Base-by-base conservation (phyloP, 495 filamentous ascomycete genomes). In the Neurospora sp. region DNA sequence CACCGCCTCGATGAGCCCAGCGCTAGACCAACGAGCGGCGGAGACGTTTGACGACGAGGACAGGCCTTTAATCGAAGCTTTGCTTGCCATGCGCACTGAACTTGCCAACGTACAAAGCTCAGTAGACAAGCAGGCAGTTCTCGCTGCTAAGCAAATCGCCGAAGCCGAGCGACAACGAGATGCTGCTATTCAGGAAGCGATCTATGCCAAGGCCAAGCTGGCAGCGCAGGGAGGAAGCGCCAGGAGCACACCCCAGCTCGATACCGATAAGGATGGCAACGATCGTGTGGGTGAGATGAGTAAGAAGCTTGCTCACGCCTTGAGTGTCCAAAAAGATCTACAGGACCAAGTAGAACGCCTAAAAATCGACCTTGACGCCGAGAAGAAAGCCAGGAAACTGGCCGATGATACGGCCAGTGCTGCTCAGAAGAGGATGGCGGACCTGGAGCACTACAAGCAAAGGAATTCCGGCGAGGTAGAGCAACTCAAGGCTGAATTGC, bases 161-260 rank as follows among this genome's bases (percentile, higher is more conserved):
- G 94, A 97, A 78, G 90, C 96, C 9, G 96, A 98, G 80, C 93
- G 92, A 74, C 95, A 98, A 81, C 86, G 96, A 70, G 96, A 99
- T 82, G 90, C 92, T 23, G 96, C 96, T 20, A 88, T 99, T 49
- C 91, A 89, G 74, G 96, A 98, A 81, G 96, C 96, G 0, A 92
- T 94, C 1, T 98, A 98, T 84, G 93, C 94, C 31, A 97, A 97
- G 78, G 93, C 96, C 8, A 97, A 93, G 78, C 86, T 97, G 20
- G 96, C 94, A 46, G 94, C 94, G 2, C 92, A 93, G 74, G 79
- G 89, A 71, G 91, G 91, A 20, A 93, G 92, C 74, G 87, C 90
- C 73, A 84, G 85, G 23, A 90, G 91, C 71, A 92, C 92, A 3
- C 90, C 92, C 10, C 90, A 92, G 75, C 88, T 89, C 0, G 93